Conservation (phyloP, 1,284 basidiomycete species). For the Sporisorium reilianum region DNA sequence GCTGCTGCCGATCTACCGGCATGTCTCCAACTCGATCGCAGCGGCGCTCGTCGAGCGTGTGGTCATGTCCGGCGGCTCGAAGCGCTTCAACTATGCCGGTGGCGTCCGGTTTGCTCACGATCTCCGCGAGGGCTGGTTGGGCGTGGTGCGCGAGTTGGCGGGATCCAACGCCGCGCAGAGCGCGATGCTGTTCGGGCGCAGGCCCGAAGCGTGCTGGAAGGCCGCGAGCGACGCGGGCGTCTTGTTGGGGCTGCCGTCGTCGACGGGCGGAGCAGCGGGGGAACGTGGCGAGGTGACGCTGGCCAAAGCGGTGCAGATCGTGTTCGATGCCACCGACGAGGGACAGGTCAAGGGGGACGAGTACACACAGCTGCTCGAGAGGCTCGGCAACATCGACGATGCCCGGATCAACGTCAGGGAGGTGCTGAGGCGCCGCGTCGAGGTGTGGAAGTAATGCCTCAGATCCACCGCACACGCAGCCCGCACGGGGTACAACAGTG, state of each 20-base stretch:
- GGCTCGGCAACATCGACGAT: slow-evolving; percentile 25
- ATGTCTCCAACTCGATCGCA: slow-evolving; percentile 34
- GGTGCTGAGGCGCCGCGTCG: slow-evolving; percentile 32
- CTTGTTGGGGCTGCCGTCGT: slow-evolving; percentile 24
- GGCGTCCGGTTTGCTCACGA: slow-evolving; percentile 45
- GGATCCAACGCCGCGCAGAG: neutral
- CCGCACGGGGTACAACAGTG: too few relatives aligned
- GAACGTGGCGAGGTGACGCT: slow-evolving; percentile 11
- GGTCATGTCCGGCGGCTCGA: slow-evolving; percentile 52
- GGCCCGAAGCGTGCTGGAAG: slow-evolving; percentile 54
- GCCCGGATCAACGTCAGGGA: slow-evolving; percentile 29
- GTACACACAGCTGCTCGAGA: slow-evolving; percentile 18
- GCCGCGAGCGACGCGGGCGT: slow-evolving; percentile 21
- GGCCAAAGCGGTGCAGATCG: slow-evolving; percentile 32
- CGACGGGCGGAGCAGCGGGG: neutral
- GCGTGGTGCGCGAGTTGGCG: slow-evolving; percentile 45
- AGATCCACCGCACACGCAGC: neutral
- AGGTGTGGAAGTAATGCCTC: slow-evolving; percentile 33
- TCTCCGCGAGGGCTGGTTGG: slow-evolving; percentile 58
- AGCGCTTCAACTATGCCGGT: slow-evolving; percentile 29
- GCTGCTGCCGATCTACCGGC: slow-evolving; percentile 55
- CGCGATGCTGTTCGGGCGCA: slow-evolving; percentile 35
- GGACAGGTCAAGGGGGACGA: slow-evolving; percentile 6
- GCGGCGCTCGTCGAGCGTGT: slow-evolving; percentile 58
- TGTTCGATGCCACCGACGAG: slow-evolving; percentile 23